Evolutionary conservation across 2,329 filamentous ascomycete genomes (phyloP).

Genomic region (Fusarium buxicola): DNA sequence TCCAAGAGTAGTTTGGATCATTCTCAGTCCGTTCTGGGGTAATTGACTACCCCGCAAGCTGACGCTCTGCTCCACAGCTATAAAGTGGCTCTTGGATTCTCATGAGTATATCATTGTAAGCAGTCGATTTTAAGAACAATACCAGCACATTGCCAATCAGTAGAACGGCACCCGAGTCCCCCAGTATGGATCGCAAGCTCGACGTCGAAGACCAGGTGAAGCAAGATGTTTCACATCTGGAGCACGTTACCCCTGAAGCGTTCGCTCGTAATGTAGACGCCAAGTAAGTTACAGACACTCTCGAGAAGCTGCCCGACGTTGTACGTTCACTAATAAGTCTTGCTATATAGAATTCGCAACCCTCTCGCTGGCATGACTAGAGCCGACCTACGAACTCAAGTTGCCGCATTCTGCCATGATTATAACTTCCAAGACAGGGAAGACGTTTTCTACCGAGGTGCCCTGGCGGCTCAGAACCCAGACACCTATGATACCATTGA

Average conservation of each 20-base stretch:
- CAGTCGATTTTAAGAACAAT: neutral
- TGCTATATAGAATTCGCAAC: slow-evolving; percentile 41
- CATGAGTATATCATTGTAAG: neutral
- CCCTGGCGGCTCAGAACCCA: slow-evolving; percentile 46
- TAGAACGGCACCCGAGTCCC: neutral
- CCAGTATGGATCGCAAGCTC: slow-evolving; percentile 10
- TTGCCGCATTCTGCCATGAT: slow-evolving; percentile 44
- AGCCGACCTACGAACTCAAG: slow-evolving; percentile 37
- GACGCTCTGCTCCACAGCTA: slow-evolving; percentile 3
- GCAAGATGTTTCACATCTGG: slow-evolving; percentile 34
- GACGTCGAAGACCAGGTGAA: slow-evolving; percentile 43
- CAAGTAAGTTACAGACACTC: slow-evolving; percentile 33
- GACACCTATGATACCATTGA: slow-evolving; percentile 32
- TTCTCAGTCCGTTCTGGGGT: neutral
- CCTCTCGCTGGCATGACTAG: slow-evolving; percentile 43
- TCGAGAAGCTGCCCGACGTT: no score
- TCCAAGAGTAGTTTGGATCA: slow-evolving; percentile 5
- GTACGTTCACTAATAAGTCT: neutral
- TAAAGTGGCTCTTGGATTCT: slow-evolving; percentile 10
- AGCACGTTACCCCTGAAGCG: slow-evolving; percentile 28
- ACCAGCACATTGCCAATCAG: neutral
- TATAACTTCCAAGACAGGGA: slow-evolving; percentile 43
- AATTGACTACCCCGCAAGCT: slow-evolving; percentile 15
- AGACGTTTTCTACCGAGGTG: slow-evolving; percentile 46
- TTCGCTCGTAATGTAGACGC: slow-evolving; percentile 50